phyloP scores from a whole-genome alignment of 306 rosid species.

The Glycine tomentella region DNA sequence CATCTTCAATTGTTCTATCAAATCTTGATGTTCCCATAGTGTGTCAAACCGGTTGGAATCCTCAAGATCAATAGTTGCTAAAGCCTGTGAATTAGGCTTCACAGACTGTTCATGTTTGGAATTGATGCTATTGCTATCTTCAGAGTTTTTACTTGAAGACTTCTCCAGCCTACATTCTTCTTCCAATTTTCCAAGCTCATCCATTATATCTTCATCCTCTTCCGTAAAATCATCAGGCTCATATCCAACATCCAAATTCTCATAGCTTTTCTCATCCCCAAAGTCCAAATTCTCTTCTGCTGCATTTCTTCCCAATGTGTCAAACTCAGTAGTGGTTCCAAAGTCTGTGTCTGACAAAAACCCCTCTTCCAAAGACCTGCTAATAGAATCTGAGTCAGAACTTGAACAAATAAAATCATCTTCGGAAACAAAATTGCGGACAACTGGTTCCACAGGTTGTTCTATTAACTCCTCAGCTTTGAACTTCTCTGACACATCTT shows the following conservation, averaged over 20 bases:
- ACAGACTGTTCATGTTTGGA: too few species aligned
- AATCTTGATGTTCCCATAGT: conserved; percentile 93
- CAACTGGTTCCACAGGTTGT: conserved; percentile 21
- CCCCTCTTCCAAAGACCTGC: conserved; percentile 47
- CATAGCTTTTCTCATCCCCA: conserved; percentile 34
- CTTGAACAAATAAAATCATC: conserved; percentile 57
- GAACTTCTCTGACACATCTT: conserved; percentile 40
- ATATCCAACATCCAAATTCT: conserved; percentile 52
- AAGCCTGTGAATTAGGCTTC: too few species aligned
- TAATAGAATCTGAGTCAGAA: conserved; percentile 52
- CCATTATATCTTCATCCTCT: conserved; percentile 62
- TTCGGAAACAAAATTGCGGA: conserved; percentile 47
- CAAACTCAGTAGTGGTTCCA: conserved; percentile 42
- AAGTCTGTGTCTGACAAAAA: conserved; percentile 65
- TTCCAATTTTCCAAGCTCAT: conserved; percentile 54
- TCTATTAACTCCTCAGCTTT: conserved; percentile 14
- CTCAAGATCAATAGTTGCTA: conserved; percentile 55
- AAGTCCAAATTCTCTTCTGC: conserved; percentile 50
- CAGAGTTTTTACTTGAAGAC: conserved; percentile 23
- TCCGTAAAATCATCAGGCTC: conserved; percentile 68
- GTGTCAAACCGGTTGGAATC: conserved; percentile 73
- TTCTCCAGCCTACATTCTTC: conserved; percentile 45
- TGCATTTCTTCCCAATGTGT: conserved; percentile 23
- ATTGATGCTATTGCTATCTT: conserved; percentile 14
- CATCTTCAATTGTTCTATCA: conserved; percentile 87